These are phyloP conservation scores for Aspergillus fijiensis DNA, from an alignment of 2,329 filamentous ascomycete species.

Conservation along the genomic window DNA sequence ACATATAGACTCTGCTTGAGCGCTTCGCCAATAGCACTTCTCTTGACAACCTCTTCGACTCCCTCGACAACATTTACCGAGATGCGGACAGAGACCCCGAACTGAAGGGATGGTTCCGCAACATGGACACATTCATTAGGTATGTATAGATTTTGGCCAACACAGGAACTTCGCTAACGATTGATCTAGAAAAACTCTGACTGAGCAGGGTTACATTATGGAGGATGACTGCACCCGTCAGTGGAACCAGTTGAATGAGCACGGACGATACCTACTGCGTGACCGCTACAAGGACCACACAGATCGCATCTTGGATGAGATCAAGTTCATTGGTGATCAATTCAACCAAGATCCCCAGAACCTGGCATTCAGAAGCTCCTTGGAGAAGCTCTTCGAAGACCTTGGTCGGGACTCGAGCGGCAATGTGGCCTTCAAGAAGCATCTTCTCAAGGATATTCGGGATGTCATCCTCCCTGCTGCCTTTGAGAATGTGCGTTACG, in stretches of 20 bases:
- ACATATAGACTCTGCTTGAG: slow-evolving; percentile 74
- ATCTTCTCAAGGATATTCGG: slow-evolving; percentile 83
- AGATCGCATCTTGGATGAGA: slow-evolving; percentile 80
- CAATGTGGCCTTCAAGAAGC: slow-evolving; percentile 86
- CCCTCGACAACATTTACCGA: slow-evolving; percentile 80
- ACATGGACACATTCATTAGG: slow-evolving; percentile 71
- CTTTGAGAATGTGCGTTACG: slow-evolving; percentile 82
- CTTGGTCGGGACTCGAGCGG: slow-evolving; percentile 85
- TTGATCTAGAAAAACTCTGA: slow-evolving; percentile 63
- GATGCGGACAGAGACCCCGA: slow-evolving; percentile 86
- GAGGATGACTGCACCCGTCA: slow-evolving; percentile 75
- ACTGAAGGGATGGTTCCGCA: slow-evolving; percentile 84
- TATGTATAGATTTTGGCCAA: slow-evolving; percentile 14
- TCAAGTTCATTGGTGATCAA: slow-evolving; percentile 84
- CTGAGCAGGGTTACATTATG: slow-evolving; percentile 89
- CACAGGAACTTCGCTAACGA: slow-evolving; percentile 11
- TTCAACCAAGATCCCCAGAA: slow-evolving; percentile 89
- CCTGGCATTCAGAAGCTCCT: slow-evolving; percentile 69
- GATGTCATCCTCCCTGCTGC: slow-evolving; percentile 81
- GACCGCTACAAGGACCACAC: slow-evolving; percentile 85
- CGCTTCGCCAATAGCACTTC: slow-evolving; percentile 95
- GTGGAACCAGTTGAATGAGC: slow-evolving; percentile 82
- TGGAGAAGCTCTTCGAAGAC: slow-evolving; percentile 84
- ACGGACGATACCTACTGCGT: slow-evolving; percentile 81
- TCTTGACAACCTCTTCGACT: slow-evolving; percentile 77